phyloP scores from a whole-genome alignment of 805 yeast genomes.

The Candida golubevii region DNA sequence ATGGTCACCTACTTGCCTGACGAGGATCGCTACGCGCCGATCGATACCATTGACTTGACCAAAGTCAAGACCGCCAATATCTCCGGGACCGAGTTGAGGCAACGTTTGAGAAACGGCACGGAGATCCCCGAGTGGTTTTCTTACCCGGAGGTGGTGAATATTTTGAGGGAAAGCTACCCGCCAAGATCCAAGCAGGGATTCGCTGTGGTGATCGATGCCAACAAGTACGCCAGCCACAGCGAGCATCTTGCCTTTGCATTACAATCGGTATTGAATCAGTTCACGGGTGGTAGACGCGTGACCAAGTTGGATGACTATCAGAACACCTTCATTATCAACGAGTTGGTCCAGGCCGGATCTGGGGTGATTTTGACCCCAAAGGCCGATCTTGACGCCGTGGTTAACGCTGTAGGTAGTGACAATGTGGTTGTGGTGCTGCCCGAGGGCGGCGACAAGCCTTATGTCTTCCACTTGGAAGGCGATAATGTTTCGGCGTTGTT shows the following conservation, averaged over 20 bases:
- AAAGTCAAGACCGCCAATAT: conserved; percentile 77
- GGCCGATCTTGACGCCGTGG: conserved; percentile 39
- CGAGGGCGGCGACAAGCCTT: conserved; percentile 14
- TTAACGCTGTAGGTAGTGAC: conserved; percentile 41
- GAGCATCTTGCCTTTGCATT: conserved; percentile 69
- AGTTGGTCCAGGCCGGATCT: conserved; percentile 83
- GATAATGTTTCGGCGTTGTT: conserved; percentile 41
- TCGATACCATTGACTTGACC: conserved; percentile 79
- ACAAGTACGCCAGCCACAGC: conserved; percentile 19
- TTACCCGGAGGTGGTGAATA: conserved; percentile 91
- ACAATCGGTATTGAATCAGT: conserved; percentile 87
- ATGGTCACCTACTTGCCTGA: conserved; percentile 96
- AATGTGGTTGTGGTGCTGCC: conserved; percentile 48
- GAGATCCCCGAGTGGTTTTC: conserved; percentile 97
- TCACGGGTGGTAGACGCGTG: conserved; percentile 77
- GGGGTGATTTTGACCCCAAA: conserved; percentile 64
- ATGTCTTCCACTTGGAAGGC: conserved; percentile 10
- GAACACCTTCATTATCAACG: conserved; percentile 63
- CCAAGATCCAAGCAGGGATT: conserved; percentile 90
- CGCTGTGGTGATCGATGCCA: conserved; percentile 50
- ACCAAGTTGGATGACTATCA: conserved; percentile 44
- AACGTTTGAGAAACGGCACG: conserved; percentile 78
- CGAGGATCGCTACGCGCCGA: conserved; percentile 91
- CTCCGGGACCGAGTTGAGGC: conserved; percentile 92
- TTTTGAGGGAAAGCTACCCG: conserved; percentile 87